Conservation (phyloP, 768 basidiomycete species). For the Lactifluus volemus region DNA sequence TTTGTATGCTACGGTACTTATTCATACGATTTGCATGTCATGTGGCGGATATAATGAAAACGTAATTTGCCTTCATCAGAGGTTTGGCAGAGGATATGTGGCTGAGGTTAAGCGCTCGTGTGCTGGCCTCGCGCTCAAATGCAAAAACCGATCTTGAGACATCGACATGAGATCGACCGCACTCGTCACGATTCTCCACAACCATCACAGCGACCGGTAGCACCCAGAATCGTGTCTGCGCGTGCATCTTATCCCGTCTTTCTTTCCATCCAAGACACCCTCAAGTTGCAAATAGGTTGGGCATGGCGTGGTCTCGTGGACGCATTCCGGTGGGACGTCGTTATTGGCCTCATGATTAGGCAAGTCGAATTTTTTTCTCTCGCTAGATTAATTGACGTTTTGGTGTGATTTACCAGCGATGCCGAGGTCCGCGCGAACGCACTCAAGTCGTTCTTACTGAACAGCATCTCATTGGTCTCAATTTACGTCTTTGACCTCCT, state of each 20-base stretch:
- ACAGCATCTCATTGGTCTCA: conserved; percentile 58
- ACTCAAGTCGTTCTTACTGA: conserved; percentile 67
- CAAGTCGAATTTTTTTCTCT: conserved; percentile 26
- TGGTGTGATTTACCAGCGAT: conserved; percentile 39
- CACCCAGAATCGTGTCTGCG: conserved; percentile 21
- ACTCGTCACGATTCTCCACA: conserved; percentile 5
- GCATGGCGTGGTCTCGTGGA: conserved; percentile 54
- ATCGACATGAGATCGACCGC: background rate
- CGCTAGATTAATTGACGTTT: too few species aligned
- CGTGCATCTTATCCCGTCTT: conserved; percentile 60
- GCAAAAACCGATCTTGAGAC: conserved; percentile 8
- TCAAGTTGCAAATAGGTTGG: conserved; percentile 52
- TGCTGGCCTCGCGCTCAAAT: background rate
- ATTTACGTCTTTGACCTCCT: conserved; percentile 71
- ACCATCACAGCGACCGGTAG: background rate
- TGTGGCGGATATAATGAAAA: too few species aligned
- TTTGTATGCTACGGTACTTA: background rate
- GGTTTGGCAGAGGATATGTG: background rate
- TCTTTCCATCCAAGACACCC: conserved; percentile 52
- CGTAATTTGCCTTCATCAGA: too few species aligned
- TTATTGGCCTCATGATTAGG: conserved; percentile 50
- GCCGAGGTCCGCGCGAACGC: conserved; percentile 65
- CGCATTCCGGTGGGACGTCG: conserved; percentile 64
- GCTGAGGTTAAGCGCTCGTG: background rate
- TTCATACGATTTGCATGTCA: background rate